Base-by-base conservation (phyloP, 1,284 basidiomycete species). In the Jaminaea rosea region DNA sequence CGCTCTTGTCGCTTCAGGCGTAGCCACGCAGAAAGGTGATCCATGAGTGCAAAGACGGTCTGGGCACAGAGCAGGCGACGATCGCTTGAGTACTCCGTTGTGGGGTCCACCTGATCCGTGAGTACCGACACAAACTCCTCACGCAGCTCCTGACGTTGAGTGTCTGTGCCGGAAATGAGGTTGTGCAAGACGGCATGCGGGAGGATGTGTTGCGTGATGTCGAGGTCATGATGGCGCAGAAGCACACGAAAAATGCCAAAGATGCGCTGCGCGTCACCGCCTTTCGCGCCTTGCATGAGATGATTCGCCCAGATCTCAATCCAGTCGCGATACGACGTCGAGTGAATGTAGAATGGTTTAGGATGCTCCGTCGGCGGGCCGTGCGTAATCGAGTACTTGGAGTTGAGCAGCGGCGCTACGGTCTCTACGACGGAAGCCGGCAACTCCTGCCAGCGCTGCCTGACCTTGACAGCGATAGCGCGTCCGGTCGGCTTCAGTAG, bases 11-110 rank as follows among this genome's bases (percentile, higher is more conserved):
- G 72, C 49, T 78, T 75, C 11, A 65, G 59, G 27, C 79, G 83
- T 45, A 92, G 82, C 85, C 90, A 98, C 66, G 85, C 86, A 72
- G 85, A 92, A 8, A 98, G 79, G 69, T 98, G 93, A 67, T 99
- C 94, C 76, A 99, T 83, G 34, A 98, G 79, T 75, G 85, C 85
- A 72, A 99, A 99, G 13, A 97, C 83, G 8, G 84, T 88, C 88
- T 96, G 55, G 13, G 94, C 67, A 4, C 65, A 67, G 36, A 67
- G 47, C 21, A 67, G 56, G 28, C 67, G 63, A 8, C 67, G 56
- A 41, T 71, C 69, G 9, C 59, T 41, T 13, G 62, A 59, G 44
- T 61, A 60, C 19, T 55, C 56, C 3, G 56, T 55, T 17, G 51
- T 54, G 2, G 59, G 63, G 21, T 60, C 58, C 11, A 94, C 84